Conservation (phyloP, 345 rosid species). For the Eucalyptus erythrocorys region DNA sequence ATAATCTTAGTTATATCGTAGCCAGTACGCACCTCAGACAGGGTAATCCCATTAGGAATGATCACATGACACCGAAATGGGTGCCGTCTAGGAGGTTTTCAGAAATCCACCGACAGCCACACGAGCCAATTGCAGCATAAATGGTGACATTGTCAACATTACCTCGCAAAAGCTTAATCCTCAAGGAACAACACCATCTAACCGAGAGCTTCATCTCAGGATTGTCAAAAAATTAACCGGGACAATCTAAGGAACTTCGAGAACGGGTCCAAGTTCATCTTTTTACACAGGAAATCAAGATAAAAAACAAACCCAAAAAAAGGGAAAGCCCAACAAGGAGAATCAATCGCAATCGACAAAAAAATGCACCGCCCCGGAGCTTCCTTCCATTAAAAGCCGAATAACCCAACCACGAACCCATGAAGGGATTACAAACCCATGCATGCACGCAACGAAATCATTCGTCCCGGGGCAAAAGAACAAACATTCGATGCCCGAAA, state of each 20-base stretch:
- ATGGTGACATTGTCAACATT: not conserved
- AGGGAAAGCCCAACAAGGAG: not conserved
- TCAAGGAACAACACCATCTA: not conserved
- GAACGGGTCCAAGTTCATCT: not conserved
- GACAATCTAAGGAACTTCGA: not conserved
- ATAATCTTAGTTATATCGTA: not conserved
- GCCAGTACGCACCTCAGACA: not conserved
- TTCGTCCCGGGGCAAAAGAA: not conserved
- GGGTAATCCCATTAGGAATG: not conserved
- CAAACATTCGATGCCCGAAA: not conserved
- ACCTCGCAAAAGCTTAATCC: not conserved
- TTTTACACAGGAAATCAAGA: not conserved
- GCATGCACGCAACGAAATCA: not conserved
- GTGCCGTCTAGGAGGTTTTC: not conserved
- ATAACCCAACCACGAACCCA: not conserved
- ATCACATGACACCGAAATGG: not conserved
- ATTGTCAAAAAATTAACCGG: not conserved
- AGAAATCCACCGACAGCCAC: not conserved
- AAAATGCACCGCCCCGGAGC: not conserved
- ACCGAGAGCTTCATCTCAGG: not conserved
- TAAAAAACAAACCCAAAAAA: too few species aligned
- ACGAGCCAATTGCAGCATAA: not conserved
- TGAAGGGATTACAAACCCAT: not conserved
- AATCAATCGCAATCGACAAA: not conserved
- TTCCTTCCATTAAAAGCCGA: not conserved